phyloP scores from a whole-genome alignment of 768 basidiomycete genomes.

The Melanogaster broomeanus region DNA sequence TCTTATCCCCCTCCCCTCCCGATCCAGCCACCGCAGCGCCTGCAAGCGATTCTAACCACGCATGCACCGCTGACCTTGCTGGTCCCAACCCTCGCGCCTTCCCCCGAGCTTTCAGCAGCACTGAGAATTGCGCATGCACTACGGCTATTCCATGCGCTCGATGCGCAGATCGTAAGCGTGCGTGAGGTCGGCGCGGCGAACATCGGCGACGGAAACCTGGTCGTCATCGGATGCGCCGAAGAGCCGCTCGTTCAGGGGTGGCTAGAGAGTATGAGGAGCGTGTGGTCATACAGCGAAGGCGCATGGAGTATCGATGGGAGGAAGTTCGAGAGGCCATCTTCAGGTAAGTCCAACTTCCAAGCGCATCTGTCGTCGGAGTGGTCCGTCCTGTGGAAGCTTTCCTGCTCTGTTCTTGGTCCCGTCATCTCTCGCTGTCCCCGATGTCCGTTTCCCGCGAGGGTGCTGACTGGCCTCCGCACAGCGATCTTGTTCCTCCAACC shows the following conservation, averaged over 20 bases:
- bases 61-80: conserved; percentile 57
- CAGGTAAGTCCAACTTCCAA: conserved; percentile 13
- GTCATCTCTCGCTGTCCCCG: not conserved
- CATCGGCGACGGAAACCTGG: conserved; percentile 47
- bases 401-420: not conserved
- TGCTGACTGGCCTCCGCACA: conserved; percentile 28
- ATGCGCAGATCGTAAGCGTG: conserved; percentile 57
- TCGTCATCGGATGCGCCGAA: conserved; percentile 53
- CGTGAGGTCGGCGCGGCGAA: conserved; percentile 16
- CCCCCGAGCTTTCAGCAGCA: conserved; percentile 53
- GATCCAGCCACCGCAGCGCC: conserved; percentile 46
- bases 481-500: conserved; percentile 61
- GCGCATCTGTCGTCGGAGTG: not conserved
- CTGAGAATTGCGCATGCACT: conserved; percentile 69
- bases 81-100: conserved; percentile 38
- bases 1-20: conserved; percentile 6
- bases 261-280: conserved; percentile 24
- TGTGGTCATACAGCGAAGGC: conserved; percentile 22
- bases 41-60: conserved; percentile 67
- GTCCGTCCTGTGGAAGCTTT: not conserved
- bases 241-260: conserved; percentile 34
- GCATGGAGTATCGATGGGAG: conserved; percentile 12
- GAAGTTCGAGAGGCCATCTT: conserved; percentile 22
- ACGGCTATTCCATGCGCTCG: conserved; percentile 67
- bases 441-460: not conserved